Percentiles rank a stretch among this genome's conserved stretches.
Conservation (phyloP, 495 filamentous ascomycete genomes). For the Letharia columbiana region DNA sequence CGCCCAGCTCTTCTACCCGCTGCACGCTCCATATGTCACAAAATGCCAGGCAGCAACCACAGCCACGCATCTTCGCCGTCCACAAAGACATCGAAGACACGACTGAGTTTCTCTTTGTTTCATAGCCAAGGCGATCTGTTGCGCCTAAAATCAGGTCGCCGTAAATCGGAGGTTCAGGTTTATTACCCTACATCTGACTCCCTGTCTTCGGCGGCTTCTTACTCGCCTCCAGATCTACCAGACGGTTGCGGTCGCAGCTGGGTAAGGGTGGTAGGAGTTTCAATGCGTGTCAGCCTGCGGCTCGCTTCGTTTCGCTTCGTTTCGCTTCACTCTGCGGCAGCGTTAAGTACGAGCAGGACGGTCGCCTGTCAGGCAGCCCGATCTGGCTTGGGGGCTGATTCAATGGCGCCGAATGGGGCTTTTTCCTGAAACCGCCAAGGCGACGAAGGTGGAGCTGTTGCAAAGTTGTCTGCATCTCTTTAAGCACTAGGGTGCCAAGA, state of each 20-base stretch:
- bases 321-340: neutral
- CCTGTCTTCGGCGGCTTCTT: neutral
- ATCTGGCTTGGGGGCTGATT: neutral
- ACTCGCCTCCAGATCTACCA: neutral
- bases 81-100: neutral
- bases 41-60: neutral
- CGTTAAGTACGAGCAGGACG: neutral
- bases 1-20: no score
- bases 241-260: neutral
- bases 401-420: neutral
- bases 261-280: neutral
- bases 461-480: neutral
- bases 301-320: neutral
- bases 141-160: neutral
- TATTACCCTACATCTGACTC: neutral
- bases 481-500: neutral
- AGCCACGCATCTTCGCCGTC: neutral
- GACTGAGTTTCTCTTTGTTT: neutral
- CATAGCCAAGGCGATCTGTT: neutral
- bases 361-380: neutral
- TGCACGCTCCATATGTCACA: no score
- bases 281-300: neutral
- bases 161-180: neutral
- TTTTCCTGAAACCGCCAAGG: neutral
- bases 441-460: neutral